Percentiles rank a stretch among this genome's conserved stretches.
These are phyloP conservation scores for Xylariales sp. DNA, from an alignment of 2,329 filamentous ascomycete genomes.

Conservation along the genomic window DNA sequence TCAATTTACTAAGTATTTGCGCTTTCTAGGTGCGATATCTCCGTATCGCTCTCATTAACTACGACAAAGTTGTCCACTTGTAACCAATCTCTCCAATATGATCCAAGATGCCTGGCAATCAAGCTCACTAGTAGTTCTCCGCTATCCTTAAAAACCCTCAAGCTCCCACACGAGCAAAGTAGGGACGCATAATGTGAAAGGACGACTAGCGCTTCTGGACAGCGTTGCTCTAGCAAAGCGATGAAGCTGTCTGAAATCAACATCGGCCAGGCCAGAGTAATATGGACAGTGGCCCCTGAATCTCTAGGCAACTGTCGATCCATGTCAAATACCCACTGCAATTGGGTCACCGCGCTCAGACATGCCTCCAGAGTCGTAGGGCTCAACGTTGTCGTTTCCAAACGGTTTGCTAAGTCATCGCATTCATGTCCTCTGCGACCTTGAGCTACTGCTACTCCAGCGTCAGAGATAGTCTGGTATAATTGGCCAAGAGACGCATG, in stretches of 20 bases:
- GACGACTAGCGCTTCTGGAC: neutral
- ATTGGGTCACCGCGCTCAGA: neutral
- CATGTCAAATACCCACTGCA: slow-evolving; percentile 2
- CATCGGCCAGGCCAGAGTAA: neutral
- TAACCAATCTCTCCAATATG: slow-evolving; percentile 1
- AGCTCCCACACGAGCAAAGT: neutral
- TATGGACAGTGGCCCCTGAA: neutral
- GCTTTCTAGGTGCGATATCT: too few species aligned
- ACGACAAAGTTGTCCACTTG: too few species aligned
- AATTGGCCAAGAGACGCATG: neutral
- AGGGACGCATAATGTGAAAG: neutral
- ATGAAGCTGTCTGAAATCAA: neutral
- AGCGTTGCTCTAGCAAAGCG: neutral
- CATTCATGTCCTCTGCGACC: neutral
- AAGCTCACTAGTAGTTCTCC: neutral
- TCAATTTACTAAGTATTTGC: too few species aligned
- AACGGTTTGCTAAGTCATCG: neutral
- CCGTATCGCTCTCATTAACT: too few species aligned
- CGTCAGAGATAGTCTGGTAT: neutral
- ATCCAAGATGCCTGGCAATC: neutral
- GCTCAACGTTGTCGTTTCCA: neutral
- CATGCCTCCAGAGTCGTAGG: neutral
- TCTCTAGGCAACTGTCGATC: neutral
- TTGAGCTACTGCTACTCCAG: neutral
- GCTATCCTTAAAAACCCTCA: neutral